phyloP scores from a whole-genome alignment of 2,329 filamentous ascomycete species.

The Hymenoscyphus occultus region DNA sequence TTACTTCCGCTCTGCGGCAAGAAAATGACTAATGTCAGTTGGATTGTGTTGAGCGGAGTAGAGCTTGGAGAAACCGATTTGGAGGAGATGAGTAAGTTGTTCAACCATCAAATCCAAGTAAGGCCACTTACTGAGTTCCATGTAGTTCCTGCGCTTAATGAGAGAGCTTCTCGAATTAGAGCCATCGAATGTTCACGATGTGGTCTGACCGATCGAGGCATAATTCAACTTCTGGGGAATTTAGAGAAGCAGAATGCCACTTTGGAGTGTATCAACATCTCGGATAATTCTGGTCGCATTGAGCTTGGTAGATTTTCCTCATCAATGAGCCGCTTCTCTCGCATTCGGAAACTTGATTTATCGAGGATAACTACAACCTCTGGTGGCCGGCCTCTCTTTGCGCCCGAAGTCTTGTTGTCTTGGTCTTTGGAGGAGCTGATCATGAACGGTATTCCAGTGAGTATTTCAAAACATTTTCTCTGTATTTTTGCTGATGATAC shows the following conservation, averaged over 20 bases:
- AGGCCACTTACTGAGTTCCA: slow-evolving; percentile 30
- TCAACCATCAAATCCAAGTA: background rate
- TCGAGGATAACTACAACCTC: slow-evolving; percentile 63
- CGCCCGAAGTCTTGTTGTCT: slow-evolving; percentile 61
- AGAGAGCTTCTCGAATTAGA: slow-evolving; percentile 61
- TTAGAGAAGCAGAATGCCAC: slow-evolving; percentile 63
- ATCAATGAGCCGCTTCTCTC: slow-evolving; percentile 64
- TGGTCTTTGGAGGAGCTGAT: slow-evolving; percentile 67
- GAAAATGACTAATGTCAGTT: slow-evolving; percentile 67
- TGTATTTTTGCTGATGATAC: slow-evolving; percentile 23
- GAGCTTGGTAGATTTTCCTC: slow-evolving; percentile 62
- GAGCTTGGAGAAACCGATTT: slow-evolving; percentile 68
- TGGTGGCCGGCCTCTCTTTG: slow-evolving; percentile 60
- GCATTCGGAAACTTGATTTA: slow-evolving; percentile 63
- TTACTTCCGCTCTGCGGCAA: slow-evolving; percentile 65
- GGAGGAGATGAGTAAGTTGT: slow-evolving; percentile 44
- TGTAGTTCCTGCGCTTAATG: slow-evolving; percentile 64
- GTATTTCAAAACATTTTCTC: slow-evolving; percentile 10
- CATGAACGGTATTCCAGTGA: slow-evolving; percentile 57
- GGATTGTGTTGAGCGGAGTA: slow-evolving; percentile 67
- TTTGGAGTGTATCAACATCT: slow-evolving; percentile 64
- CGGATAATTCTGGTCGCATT: slow-evolving; percentile 62
- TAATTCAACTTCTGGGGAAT: slow-evolving; percentile 61
- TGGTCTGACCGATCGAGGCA: slow-evolving; percentile 53
- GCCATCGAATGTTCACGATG: slow-evolving; percentile 67